These are phyloP conservation scores for Paraconiothyrium sp. DNA, from an alignment of 2,329 filamentous ascomycete genomes.

Conservation along the genomic window DNA sequence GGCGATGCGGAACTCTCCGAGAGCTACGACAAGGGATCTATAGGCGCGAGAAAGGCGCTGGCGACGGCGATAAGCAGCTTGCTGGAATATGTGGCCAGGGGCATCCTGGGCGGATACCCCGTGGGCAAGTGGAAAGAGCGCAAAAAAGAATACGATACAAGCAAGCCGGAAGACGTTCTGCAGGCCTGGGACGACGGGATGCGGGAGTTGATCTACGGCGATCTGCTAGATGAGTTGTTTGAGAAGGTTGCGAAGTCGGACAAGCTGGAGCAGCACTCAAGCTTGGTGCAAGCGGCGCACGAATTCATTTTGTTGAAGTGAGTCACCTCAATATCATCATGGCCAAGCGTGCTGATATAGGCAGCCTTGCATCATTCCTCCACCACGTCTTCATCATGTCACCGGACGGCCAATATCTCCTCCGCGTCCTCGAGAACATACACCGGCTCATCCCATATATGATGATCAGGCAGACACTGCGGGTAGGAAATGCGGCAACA, in stretches of 20 bases:
- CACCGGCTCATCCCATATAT: constrained; percentile 77
- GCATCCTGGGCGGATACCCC: constrained; percentile 70
- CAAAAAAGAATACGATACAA: constrained; percentile 63
- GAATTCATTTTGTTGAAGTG: constrained; percentile 78
- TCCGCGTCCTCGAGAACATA: constrained; percentile 75
- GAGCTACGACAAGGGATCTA: constrained; percentile 80
- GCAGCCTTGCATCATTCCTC: constrained; percentile 75
- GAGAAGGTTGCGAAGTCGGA: constrained; percentile 67
- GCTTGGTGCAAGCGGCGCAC: constrained; percentile 69
- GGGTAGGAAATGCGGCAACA: constrained; percentile 79
- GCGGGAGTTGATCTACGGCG: constrained; percentile 73
- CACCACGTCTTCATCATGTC: constrained; percentile 78
- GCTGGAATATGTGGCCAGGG: constrained; percentile 74
- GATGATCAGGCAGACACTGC: constrained; percentile 76
- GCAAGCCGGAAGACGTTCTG: constrained; percentile 67
- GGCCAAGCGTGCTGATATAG: constrained; percentile 8
- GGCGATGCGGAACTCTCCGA: constrained; percentile 77
- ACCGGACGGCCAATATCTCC: constrained; percentile 77
- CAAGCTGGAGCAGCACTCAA: constrained; percentile 71
- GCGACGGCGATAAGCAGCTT: constrained; percentile 76
- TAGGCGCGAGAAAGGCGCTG: constrained; percentile 78
- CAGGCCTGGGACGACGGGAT: constrained; percentile 74
- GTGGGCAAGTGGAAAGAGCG: constrained; percentile 47
- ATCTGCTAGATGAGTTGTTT: constrained; percentile 72
- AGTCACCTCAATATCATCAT: constrained; percentile 35